Base-by-base conservation (phyloP, 257 asterid species). In the Echium plantagineum region DNA sequence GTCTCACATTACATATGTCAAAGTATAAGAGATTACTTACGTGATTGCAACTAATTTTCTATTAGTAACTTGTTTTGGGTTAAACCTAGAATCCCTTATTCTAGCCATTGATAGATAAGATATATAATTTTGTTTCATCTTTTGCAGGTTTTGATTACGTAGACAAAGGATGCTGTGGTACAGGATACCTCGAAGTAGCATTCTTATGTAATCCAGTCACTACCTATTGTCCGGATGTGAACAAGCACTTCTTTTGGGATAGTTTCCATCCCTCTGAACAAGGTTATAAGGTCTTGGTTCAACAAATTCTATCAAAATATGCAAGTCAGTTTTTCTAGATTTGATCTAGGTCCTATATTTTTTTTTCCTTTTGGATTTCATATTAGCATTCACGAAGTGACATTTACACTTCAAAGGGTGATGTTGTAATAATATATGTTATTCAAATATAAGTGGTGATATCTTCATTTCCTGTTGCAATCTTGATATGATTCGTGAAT, bases 81-180 rank as follows among this genome's bases (percentile, higher is more conserved):
- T 4, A 28, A 28, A 28, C 32, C 32, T 28, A 24, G 26, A 24
- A 24, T 24, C 26, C 26, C 26, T 1, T n/a, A n/a, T n/a, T n/a
- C 1, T 24, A 28, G 5, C 32, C 46, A 7, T 35, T 35, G 12
- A 35, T 35, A 13, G 13, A 12, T 42, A 42, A 13, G 49, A 9
- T 42, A 42, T 42, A 1, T 42, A 42, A 18, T 15, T 7, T 24
- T 56, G 1, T 56, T 56, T 15, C 0, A 56, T 15, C 13, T 7
- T 9, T 16, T 66, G 70, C 60, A 66, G 64, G 70, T 18, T 65
- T 58, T 47, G 46, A 21, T 54, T 18, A 57, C 52, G 52, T 55
- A 35, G 59, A 65, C 28, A 28, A 58, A 15, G 70, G 70, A 28
- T 65, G 64, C 12, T 65, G 70, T 12, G 70, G 59, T n/a, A 67